These are phyloP conservation scores for Fusarium stilboides DNA, from an alignment of 2,329 filamentous ascomycete species.

Conservation along the genomic window DNA sequence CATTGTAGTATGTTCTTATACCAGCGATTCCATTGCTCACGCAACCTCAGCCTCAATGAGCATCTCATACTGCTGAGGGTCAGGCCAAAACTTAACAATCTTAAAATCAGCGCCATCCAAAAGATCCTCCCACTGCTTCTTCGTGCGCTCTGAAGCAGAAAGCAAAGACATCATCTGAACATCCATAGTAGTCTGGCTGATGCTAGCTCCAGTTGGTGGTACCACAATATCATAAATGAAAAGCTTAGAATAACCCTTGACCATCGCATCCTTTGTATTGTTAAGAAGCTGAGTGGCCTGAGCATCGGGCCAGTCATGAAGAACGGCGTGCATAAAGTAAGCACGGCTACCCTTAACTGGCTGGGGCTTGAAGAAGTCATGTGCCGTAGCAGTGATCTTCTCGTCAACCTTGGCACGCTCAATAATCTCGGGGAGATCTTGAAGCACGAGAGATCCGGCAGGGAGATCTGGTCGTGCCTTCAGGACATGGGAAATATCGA, in stretches of 20 bases:
- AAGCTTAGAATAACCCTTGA: conserved; percentile 47
- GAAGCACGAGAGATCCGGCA: conserved; percentile 16
- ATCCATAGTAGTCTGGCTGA: conserved; percentile 51
- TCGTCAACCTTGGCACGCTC: conserved; percentile 17
- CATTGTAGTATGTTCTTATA: no score
- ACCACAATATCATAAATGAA: conserved; percentile 45
- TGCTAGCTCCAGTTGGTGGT: conserved; percentile 30
- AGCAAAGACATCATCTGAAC: conserved; percentile 47
- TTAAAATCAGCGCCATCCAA: conserved; percentile 21
- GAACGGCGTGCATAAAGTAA: conserved; percentile 63
- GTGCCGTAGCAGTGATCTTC: conserved; percentile 21
- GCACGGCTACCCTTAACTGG: conserved; percentile 51
- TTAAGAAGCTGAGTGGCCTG: conserved; percentile 52
- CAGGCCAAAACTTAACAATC: conserved; percentile 38
- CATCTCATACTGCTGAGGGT: conserved; percentile 47
- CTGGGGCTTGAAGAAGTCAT: conserved; percentile 42
- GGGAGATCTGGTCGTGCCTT: conserved; percentile 14
- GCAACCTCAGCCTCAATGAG: conserved; percentile 39
- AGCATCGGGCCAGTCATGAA: conserved; percentile 66
- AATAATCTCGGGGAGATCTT: conserved; percentile 41
- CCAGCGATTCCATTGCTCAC: neutral
- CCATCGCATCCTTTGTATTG: conserved; percentile 33
- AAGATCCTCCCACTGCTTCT: conserved; percentile 36
- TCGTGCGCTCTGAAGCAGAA: conserved; percentile 44
- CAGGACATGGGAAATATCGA: conserved; percentile 35